Percentiles rank a stretch among this genome's conserved stretches.
These are phyloP conservation scores for Saitozyma sp. DNA, from an alignment of 768 basidiomycete species.

Conservation along the genomic window DNA sequence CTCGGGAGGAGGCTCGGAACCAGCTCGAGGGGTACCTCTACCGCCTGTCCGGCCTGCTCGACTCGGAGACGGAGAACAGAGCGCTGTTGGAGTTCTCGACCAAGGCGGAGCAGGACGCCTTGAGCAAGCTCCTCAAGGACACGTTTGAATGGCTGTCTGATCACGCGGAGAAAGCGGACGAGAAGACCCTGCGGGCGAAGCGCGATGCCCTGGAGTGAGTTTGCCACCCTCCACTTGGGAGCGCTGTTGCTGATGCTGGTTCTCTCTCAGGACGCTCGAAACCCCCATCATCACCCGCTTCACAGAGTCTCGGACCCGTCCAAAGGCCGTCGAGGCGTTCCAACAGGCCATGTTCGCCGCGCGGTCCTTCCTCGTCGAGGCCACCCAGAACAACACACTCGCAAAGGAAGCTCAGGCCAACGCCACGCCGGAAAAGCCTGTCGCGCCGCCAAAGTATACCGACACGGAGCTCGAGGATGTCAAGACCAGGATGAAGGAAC, in stretches of 20 bases:
- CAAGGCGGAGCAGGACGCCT: conserved; percentile 65
- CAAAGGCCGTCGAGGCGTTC: conserved; percentile 81
- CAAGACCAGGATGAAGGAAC: conserved; percentile 72
- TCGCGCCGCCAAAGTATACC: conserved; percentile 76
- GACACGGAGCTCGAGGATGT: conserved; percentile 78
- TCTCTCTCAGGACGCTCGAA: conserved; percentile 65
- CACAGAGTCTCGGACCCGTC: conserved; percentile 83
- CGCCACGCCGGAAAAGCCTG: conserved; percentile 47
- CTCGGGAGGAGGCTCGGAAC: conserved; percentile 87
- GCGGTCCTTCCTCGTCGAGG: conserved; percentile 76
- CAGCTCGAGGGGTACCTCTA: conserved; percentile 92
- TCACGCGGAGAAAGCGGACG: conserved; percentile 77
- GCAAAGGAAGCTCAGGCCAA: conserved; percentile 57
- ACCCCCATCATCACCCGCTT: conserved; percentile 81
- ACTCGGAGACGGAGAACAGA: conserved; percentile 63
- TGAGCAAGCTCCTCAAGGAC: conserved; percentile 69
- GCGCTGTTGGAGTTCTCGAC: conserved; percentile 87
- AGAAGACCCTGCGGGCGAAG: conserved; percentile 70
- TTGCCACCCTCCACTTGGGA: background rate
- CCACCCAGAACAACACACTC: conserved; percentile 68
- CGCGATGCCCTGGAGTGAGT: conserved; percentile 81
- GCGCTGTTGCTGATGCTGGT: conserved; percentile 2
- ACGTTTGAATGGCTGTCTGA: conserved; percentile 81
- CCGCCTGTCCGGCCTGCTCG: conserved; percentile 76
- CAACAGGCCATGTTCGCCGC: conserved; percentile 63